Percentiles rank a stretch among this genome's conserved stretches.
These are phyloP conservation scores for Phytopythium aichiense DNA, from an alignment of 352 stramenopile species.

Conservation along the genomic window DNA sequence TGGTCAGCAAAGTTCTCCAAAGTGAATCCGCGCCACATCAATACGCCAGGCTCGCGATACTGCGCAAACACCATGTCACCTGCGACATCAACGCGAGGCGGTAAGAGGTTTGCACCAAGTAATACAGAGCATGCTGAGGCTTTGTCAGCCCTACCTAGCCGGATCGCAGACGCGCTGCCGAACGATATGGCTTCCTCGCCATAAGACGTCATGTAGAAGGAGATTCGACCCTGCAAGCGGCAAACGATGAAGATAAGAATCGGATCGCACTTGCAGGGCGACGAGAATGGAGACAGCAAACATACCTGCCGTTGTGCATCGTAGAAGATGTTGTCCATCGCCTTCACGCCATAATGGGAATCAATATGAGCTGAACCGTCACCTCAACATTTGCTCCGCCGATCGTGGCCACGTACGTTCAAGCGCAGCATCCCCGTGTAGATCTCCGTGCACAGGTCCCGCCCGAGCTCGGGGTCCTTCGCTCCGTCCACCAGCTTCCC, in stretches of 20 bases:
- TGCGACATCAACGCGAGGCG: neutral
- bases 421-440: slow-evolving; percentile 85
- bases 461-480: slow-evolving; percentile 67
- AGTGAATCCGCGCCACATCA: slow-evolving; percentile 98
- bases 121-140: neutral
- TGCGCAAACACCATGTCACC: slow-evolving; percentile 96
- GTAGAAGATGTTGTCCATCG: slow-evolving; percentile 98
- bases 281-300: neutral
- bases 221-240: slow-evolving; percentile 86
- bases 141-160: slow-evolving; percentile 18
- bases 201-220: slow-evolving; percentile 95
- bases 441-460: slow-evolving; percentile 79
- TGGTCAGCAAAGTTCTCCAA: slow-evolving; percentile 97
- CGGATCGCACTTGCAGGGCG: neutral
- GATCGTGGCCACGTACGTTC: slow-evolving; percentile 35
- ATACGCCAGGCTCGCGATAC: slow-evolving; percentile 96
- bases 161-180: slow-evolving; percentile 90
- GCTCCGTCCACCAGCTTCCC: slow-evolving; percentile 74
- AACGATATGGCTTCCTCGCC: slow-evolving; percentile 97
- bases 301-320: slow-evolving; percentile 92
- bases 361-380: neutral
- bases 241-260: neutral
- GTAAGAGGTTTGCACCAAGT: neutral
- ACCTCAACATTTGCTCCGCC: neutral
- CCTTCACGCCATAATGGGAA: slow-evolving; percentile 31